Evolutionary conservation across 768 basidiomycete genomes (phyloP).

Genomic region (Suillus variegatus): DNA sequence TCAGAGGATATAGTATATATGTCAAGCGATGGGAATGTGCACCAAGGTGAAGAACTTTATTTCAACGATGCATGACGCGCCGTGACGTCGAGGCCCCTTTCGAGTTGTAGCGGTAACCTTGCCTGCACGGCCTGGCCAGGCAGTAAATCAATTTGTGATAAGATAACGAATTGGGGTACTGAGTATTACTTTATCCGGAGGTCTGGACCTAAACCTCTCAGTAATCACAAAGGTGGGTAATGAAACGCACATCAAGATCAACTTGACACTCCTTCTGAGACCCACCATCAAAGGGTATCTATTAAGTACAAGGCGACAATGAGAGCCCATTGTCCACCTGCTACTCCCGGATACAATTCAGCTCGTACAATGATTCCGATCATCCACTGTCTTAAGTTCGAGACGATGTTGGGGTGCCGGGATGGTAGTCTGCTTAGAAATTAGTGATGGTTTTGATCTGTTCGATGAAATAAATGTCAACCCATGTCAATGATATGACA

Average conservation of each 20-base stretch:
- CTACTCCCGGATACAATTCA: too few relatives aligned
- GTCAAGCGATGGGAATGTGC: not conserved
- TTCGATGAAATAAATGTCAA: not conserved
- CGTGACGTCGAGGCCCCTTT: not conserved
- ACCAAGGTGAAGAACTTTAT: not conserved
- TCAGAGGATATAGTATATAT: not conserved
- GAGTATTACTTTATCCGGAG: not conserved
- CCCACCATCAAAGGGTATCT: slow-evolving; percentile 22
- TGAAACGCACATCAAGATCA: not conserved
- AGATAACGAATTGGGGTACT: not conserved
- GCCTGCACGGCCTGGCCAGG: not conserved
- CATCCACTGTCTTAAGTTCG: slow-evolving; percentile 65
- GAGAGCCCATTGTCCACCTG: not conserved
- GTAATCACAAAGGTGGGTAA: not conserved
- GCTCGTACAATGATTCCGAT: too few relatives aligned
- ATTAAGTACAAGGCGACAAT: not conserved
- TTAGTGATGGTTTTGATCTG: not conserved
- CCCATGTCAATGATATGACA: not conserved
- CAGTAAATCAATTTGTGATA: not conserved
- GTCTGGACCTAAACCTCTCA: not conserved
- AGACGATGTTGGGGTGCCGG: slow-evolving; percentile 37
- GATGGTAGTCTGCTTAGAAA: not conserved
- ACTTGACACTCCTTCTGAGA: not conserved
- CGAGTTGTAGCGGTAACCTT: not conserved
- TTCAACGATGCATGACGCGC: not conserved